Conservation (phyloP, 2,329 filamentous ascomycete genomes). For the Cordyceps pruinosa region DNA sequence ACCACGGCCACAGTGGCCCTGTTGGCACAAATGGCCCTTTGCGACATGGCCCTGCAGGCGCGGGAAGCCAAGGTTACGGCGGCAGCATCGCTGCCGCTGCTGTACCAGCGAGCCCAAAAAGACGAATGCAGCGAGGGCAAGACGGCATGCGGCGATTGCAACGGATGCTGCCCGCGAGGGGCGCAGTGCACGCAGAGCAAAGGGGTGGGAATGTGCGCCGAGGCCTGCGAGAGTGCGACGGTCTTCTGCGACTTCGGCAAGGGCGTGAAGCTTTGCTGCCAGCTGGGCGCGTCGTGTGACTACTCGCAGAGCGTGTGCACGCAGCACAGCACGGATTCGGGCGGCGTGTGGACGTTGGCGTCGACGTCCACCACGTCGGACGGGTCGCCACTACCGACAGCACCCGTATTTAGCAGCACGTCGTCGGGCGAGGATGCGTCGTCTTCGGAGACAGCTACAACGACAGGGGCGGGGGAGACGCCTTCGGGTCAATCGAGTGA, state of each 20-base stretch:
- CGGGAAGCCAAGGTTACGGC: slow-evolving; percentile 2
- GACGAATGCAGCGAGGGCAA: neutral
- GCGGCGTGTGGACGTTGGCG: neutral
- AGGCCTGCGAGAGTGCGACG: neutral
- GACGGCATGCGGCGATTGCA: slow-evolving; percentile 10
- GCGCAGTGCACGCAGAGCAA: slow-evolving; percentile 1
- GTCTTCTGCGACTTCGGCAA: neutral
- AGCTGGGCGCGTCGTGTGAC: slow-evolving; percentile 6
- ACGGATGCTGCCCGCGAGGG: slow-evolving; percentile 6
- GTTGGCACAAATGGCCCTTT: neutral
- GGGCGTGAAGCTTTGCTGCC: slow-evolving; percentile 5
- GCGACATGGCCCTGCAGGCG: neutral
- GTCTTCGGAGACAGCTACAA: neutral
- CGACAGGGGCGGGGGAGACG: neutral
- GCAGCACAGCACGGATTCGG: neutral
- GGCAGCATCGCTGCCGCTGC: neutral
- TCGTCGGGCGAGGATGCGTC: neutral
- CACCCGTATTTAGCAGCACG: slow-evolving; percentile 1
- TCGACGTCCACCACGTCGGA: neutral
- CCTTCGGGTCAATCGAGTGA: neutral
- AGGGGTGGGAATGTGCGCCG: slow-evolving; percentile 8
- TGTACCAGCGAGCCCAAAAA: neutral
- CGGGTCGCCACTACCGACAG: neutral
- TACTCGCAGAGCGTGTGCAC: slow-evolving; percentile 8
- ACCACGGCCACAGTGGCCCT: neutral